Evolutionary conservation across 176 grass and related monocot species (phyloP).

Genomic region (Canna indica): DNA sequence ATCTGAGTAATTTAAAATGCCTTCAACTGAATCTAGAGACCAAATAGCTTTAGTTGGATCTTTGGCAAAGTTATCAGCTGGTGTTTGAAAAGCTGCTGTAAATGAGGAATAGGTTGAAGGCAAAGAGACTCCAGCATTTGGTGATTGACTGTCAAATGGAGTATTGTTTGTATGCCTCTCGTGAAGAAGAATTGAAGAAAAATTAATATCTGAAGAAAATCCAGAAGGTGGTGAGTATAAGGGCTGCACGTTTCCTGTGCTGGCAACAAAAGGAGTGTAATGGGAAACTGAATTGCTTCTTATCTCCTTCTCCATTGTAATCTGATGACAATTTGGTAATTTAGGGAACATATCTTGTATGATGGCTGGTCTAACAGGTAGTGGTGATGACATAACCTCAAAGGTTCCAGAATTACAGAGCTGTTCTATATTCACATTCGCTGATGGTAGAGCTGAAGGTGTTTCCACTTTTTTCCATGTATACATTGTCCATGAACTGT

Average conservation of each 20-base stretch:
- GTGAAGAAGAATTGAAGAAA: slow-evolving; percentile 9
- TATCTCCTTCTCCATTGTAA: neutral
- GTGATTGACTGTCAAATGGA: slow-evolving; percentile 21
- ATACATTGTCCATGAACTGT: neutral
- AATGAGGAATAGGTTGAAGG: slow-evolving; percentile 13
- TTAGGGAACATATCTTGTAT: neutral
- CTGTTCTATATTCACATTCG: neutral
- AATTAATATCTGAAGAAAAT: slow-evolving; percentile 28
- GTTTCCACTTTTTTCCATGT: slow-evolving; percentile 6
- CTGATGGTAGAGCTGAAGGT: neutral
- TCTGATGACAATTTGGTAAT: neutral
- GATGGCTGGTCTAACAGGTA: slow-evolving; percentile 2
- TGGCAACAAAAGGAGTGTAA: slow-evolving; percentile 3
- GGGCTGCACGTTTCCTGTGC: neutral
- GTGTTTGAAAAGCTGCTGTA: slow-evolving; percentile 10
- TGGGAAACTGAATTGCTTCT: neutral
- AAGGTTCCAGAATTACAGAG: neutral
- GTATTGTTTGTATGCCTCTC: slow-evolving; percentile 15
- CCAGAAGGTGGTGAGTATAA: slow-evolving; percentile 15
- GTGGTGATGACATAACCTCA: neutral
- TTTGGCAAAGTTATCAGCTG: slow-evolving; percentile 13
- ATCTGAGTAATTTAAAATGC: slow-evolving; percentile 18
- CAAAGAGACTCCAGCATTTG: slow-evolving; percentile 16
- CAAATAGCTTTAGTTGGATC: slow-evolving; percentile 26
- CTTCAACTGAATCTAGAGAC: slow-evolving; percentile 31